Evolutionary conservation across 108 stramenopile species (phyloP).

Genomic region (Skeletonema tropicum): DNA sequence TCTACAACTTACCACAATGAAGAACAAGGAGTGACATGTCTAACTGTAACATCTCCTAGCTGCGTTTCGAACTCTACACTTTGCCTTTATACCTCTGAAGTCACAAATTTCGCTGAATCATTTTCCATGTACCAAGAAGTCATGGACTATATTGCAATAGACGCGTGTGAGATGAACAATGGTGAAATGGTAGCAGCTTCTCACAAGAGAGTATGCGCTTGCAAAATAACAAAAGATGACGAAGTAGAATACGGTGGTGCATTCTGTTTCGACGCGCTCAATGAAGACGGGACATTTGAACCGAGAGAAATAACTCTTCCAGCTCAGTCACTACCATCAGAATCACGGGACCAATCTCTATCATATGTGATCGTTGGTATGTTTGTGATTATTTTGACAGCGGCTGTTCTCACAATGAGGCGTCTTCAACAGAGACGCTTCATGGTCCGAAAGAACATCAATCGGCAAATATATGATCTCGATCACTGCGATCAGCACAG

Average conservation of each 20-base stretch:
- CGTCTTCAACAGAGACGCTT: background rate
- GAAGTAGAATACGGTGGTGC: constrained; percentile 4
- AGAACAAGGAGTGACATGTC: constrained; percentile 4
- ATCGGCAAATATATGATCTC: background rate
- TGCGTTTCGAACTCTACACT: background rate
- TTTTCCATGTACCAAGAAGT: constrained; percentile 12
- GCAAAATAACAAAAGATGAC: background rate
- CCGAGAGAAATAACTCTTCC: background rate
- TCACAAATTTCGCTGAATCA: background rate
- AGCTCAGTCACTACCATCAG: background rate
- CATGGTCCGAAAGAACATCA: background rate
- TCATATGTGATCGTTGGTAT: background rate
- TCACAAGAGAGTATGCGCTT: background rate
- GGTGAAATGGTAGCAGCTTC: background rate
- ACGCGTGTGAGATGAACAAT: background rate
- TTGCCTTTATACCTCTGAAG: no score
- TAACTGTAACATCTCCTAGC: constrained; percentile 7
- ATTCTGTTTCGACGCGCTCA: constrained; percentile 6
- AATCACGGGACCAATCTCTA: background rate
- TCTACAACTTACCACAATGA: background rate
- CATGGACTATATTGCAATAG: background rate
- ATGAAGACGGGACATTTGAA: constrained; percentile 3
- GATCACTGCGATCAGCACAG: background rate
- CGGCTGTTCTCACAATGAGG: background rate
- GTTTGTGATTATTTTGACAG: background rate